Evolutionary conservation across 2,329 filamentous ascomycete genomes (phyloP).

Genomic region (Sclerotinia minor): DNA sequence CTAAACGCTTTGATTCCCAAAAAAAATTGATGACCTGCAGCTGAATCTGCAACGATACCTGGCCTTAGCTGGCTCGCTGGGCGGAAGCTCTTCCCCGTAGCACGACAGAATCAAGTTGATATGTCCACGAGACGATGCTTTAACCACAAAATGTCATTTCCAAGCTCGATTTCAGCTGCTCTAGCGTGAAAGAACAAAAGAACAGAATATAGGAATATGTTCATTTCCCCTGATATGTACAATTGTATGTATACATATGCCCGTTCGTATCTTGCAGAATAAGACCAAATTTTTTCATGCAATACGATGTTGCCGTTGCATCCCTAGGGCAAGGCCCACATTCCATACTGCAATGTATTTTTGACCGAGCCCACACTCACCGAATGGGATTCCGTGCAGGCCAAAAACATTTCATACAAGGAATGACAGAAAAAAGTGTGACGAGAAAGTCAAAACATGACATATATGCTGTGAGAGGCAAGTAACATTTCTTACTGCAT

Average conservation of each 20-base stretch:
- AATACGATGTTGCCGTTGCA: slow-evolving; percentile 23
- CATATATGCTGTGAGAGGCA: slow-evolving; percentile 23
- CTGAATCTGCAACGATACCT: slow-evolving; percentile 23
- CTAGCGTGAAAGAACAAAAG: background rate
- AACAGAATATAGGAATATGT: background rate
- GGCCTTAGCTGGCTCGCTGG: slow-evolving; percentile 11
- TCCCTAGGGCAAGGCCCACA: slow-evolving; percentile 14
- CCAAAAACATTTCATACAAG: slow-evolving; percentile 11
- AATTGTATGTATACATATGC: slow-evolving; percentile 15
- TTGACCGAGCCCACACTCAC: slow-evolving; percentile 16
- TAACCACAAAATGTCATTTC: slow-evolving; percentile 14
- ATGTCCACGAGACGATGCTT: slow-evolving; percentile 15
- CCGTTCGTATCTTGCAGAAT: slow-evolving; percentile 16
- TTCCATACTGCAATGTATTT: slow-evolving; percentile 10
- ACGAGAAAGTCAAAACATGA: slow-evolving; percentile 21
- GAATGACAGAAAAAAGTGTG: slow-evolving; percentile 18
- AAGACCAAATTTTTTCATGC: slow-evolving; percentile 14
- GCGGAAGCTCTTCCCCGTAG: slow-evolving; percentile 26
- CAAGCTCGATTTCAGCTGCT: slow-evolving; percentile 19
- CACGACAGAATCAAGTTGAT: slow-evolving; percentile 25
- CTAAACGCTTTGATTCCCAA: slow-evolving; percentile 23
- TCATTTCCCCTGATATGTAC: slow-evolving; percentile 12
- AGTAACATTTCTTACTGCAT: slow-evolving; percentile 26
- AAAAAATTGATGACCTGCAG: slow-evolving; percentile 25
- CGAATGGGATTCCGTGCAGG: slow-evolving; percentile 9